Evolutionary conservation across 2,329 filamentous ascomycete species (phyloP).

Genomic region (Fusarium pseudograminearum): DNA sequence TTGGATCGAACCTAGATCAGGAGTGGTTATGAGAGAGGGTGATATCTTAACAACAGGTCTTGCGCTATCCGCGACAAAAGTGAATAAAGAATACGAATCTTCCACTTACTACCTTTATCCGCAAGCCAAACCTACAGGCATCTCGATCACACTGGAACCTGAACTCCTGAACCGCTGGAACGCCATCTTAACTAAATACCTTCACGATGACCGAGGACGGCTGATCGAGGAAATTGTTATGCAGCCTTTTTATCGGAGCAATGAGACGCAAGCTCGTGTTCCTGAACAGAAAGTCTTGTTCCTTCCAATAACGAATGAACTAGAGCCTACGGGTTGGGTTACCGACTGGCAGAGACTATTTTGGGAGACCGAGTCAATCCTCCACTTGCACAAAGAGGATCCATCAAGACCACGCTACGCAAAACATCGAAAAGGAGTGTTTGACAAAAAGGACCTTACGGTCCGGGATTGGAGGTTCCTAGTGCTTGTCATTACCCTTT

Average conservation of each 20-base stretch:
- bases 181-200: not conserved
- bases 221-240: accelerated
- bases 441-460: accelerated
- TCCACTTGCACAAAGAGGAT: accelerated
- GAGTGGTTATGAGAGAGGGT: accelerated
- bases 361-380: not conserved
- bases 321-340: accelerated
- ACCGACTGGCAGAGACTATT: not conserved
- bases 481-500: accelerated
- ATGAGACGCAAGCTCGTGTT: accelerated
- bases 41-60: not conserved
- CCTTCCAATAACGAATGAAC: not conserved
- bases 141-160: accelerated
- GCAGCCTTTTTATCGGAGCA: accelerated
- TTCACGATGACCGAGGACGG: accelerated
- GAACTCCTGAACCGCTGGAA: not conserved
- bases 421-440: not conserved
- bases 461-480: accelerated
- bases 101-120: accelerated
- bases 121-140: not conserved
- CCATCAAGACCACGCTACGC: accelerated
- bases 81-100: accelerated
- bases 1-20: accelerated
- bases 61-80: accelerated
- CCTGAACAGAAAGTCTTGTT: accelerated